Evolutionary conservation across 139 green algal species (phyloP), one percentile per base, ranked within the genome.

Genomic region (Desmodesmus armatus): DNA sequence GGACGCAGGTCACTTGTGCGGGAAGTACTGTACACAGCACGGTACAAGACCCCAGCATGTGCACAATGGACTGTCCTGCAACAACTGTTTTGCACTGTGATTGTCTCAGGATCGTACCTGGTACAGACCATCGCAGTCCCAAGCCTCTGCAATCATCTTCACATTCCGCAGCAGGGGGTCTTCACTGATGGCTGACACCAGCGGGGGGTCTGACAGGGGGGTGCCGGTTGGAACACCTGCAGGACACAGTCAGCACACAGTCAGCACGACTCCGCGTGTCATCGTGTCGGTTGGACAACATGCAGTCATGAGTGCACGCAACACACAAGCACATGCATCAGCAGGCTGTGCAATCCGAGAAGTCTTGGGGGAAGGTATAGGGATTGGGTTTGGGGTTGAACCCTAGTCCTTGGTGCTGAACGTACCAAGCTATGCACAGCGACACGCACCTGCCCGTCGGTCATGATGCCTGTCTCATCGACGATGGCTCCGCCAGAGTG

Each of bases 121-220:
- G 90, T 99, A 98, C 29, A 99, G 92, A 0, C 96, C 97, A 78
- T 97, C 97, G 72, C 95, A 98, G 90, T 99, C 97, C 97, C 97
- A 99, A 2, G 97, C 96, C 92, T 99, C 97, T 0, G 97, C 95
- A 66, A 99, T 99, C 19, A 99, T 84, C 93, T 99, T 99, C 33
- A 90, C 95, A 82, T 91, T 87, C 5, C 87, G 74, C 82, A 99
- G 95, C 49, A 98, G 83, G 0, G 95, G 95, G 93, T 99, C 97
- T 80, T 98, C 96, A 44, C 85, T 93, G 88, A 98, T 97, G 53
- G 91, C 88, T 80, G 96, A 93, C 13, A 99, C 91, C n/a, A 99
- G 90, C 6, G 97, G 93, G 0, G 97, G 97, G 78, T 98, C 93
- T 21, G 88, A 63, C 53, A 99, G 92, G 7, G 96, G 96, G 3